Base-by-base conservation (phyloP, 129 eudicot genomes). In the Centella asiatica region DNA sequence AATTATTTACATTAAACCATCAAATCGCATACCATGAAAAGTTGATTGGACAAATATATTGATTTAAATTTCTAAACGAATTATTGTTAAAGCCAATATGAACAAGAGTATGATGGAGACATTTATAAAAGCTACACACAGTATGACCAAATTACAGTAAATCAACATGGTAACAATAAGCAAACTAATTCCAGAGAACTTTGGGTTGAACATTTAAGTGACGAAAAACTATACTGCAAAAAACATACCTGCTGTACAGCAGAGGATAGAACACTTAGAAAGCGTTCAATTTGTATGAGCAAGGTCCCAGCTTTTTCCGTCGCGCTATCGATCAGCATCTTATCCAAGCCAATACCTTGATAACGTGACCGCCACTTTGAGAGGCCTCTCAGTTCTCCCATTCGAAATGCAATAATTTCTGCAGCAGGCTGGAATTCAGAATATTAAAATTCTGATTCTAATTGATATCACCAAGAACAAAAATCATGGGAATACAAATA, bases 311-410 rank as follows among this genome's bases (percentile, higher is more conserved):
- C 84, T 76, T 77, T 88, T 67, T 88, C 92, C 20, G 95, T 85
- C 13, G 99, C 95, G 65, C 72, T 74, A 68, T 82, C 72, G n/a
- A 87, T 80, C 53, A 88, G 70, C n/a, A 18, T 82, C 68, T 85
- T 96, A 55, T 93, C 96, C 79, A 93, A 74, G 42, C 99, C 99
- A 44, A 93, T 81, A 65, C 81, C 74, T 55, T 58, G 71, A 72
- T 61, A 93, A 64, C 95, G 95, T 72, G 95, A 84, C 27, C 92
- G 96, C 99, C 99, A 93, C 64, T 74, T 93, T 49, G 96, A 85
- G 81, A 93, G 96, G 40, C 96, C 99, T 76, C 92, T 80, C 47
- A 93, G 73, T 71, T 87, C 99, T 64, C 99, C 99, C 80, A 93
- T 74, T 76, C 96, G 73, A 55, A 93, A 93, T 75, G 75, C 92